phyloP scores from a whole-genome alignment of 805 yeast genomes.

The Hanseniaspora thailandica region DNA sequence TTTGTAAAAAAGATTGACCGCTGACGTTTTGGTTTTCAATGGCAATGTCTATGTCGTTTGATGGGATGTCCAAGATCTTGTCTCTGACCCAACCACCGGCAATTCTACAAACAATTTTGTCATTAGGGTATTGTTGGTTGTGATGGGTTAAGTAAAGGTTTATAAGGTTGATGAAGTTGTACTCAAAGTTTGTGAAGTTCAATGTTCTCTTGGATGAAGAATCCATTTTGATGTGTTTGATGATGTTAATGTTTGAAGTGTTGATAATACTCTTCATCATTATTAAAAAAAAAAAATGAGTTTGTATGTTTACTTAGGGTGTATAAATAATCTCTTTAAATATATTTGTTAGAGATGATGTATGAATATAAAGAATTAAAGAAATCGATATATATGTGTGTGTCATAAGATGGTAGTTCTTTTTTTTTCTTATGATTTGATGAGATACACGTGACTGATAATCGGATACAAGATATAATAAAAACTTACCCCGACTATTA shows the following conservation, averaged over 20 bases:
- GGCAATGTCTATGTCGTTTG: slow-evolving; percentile 88
- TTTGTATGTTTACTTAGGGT: too few species aligned
- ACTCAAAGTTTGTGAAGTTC: background rate
- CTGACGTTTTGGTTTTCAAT: slow-evolving; percentile 52
- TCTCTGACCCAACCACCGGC: slow-evolving; percentile 99
- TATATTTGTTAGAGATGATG: too few species aligned
- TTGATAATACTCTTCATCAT: background rate
- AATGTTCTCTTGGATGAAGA: background rate
- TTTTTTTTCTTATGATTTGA: too few species aligned
- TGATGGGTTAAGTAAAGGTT: background rate
- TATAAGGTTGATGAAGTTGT: slow-evolving; percentile 20
- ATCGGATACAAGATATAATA: too few species aligned
- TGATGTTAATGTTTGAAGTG: background rate
- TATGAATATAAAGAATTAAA: too few species aligned
- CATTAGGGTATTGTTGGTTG: slow-evolving; percentile 3
- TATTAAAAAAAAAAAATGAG: too few species aligned
- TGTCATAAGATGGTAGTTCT: too few species aligned
- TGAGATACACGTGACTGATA: too few species aligned
- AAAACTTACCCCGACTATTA: too few species aligned
- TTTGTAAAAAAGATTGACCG: slow-evolving; percentile 71
- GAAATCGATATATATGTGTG: too few species aligned
- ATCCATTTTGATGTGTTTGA: background rate
- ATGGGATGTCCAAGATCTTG: slow-evolving; percentile 65
- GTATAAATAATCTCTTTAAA: too few species aligned
- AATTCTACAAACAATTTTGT: slow-evolving; percentile 51